Conservation (phyloP, 2,329 filamentous ascomycete species). For the Lecanosticta acicola region DNA sequence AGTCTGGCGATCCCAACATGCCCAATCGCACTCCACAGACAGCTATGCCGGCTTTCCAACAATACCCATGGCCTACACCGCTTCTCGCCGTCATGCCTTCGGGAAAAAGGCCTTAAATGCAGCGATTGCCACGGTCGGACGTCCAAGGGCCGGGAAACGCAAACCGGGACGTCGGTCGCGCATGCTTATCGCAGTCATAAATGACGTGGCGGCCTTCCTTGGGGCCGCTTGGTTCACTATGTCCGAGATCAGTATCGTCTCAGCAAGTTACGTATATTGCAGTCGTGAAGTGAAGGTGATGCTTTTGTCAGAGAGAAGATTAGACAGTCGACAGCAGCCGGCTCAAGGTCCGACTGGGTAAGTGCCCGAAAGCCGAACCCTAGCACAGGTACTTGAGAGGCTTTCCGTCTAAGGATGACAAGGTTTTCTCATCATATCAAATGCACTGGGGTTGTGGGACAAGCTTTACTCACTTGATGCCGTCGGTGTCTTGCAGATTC, state of each 20-base stretch:
- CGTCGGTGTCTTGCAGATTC: too few species aligned
- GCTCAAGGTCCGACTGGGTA: constrained; percentile 21
- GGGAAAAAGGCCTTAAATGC: too few species aligned
- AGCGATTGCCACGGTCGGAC: too few species aligned
- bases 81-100: too few species aligned
- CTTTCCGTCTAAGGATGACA: constrained; percentile 39
- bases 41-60: constrained; percentile 61
- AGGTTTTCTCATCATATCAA: constrained; percentile 32
- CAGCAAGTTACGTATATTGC: not conserved
- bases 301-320: constrained; percentile 34
- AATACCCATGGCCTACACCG: too few species aligned
- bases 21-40: constrained; percentile 56
- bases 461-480: not conserved
- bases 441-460: not conserved
- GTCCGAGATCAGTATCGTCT: not conserved
- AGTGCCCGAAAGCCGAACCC: constrained; percentile 26
- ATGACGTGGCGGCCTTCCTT: not conserved
- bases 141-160: too few species aligned
- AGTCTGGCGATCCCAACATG: constrained; percentile 43
- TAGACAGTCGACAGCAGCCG: constrained; percentile 30
- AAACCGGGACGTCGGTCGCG: too few species aligned
- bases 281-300: not conserved
- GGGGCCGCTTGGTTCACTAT: not conserved
- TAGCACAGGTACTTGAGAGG: constrained; percentile 14
- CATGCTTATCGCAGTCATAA: not conserved